Conservation (phyloP, 352 stramenopile genomes). For the Pythium rhizo-oryzae region DNA sequence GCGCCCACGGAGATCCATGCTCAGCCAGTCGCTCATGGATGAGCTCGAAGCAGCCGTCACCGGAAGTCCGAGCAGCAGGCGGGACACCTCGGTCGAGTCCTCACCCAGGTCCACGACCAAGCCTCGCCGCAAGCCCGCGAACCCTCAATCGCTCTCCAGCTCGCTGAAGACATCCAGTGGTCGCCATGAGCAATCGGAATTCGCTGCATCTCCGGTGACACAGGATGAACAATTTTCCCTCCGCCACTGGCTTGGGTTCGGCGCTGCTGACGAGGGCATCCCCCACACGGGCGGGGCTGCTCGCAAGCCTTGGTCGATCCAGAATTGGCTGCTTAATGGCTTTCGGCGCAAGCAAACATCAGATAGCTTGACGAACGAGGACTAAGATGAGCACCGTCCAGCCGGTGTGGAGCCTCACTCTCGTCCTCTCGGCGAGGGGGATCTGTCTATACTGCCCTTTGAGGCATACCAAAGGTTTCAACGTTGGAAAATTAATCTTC, state of each 20-base stretch:
- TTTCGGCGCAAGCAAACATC: conserved; percentile 23
- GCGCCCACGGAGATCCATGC: not conserved
- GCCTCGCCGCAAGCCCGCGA: conserved; percentile 19
- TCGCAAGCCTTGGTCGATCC: conserved; percentile 24
- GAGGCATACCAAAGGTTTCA: not conserved
- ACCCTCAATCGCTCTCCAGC: conserved; percentile 12
- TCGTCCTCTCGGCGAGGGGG: not conserved
- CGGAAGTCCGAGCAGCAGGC: not conserved
- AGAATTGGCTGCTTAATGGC: conserved; percentile 28
- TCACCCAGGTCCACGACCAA: not conserved
- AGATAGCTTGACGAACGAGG: conserved; percentile 9
- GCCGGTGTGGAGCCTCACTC: not conserved
- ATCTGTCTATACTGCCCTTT: not conserved
- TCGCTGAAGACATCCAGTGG: not conserved
- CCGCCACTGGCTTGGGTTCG: conserved; percentile 28
- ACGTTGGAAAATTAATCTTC: not conserved
- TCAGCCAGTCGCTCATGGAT: conserved; percentile 3
- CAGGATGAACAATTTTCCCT: not conserved
- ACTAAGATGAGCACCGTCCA: not conserved
- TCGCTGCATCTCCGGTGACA: not conserved
- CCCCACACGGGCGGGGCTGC: not conserved
- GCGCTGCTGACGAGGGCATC: conserved; percentile 17
- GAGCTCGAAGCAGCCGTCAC: conserved; percentile 4
- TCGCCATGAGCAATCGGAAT: not conserved
- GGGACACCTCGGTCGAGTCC: not conserved